Percentiles rank a stretch among this genome's conserved stretches.
Conservation (phyloP, 495 filamentous ascomycete species). For the Daldinia grandis region DNA sequence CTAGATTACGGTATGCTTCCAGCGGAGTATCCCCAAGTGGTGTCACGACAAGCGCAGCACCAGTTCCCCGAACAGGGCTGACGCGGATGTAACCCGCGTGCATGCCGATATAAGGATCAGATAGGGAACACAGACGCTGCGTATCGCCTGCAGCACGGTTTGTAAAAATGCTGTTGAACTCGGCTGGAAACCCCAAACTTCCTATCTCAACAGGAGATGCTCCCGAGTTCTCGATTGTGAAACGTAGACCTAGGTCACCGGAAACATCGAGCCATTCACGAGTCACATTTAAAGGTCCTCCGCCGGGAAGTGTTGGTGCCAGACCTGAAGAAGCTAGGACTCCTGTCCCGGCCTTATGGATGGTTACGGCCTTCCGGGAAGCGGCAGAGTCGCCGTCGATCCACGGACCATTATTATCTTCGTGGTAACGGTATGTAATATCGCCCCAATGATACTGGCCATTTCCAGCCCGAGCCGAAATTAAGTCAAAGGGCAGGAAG, state of each 20-base stretch:
- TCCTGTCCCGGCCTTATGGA: conserved; percentile 25
- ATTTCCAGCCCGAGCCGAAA: conserved; percentile 51
- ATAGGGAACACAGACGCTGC: conserved; percentile 52
- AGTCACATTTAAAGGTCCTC: conserved; percentile 49
- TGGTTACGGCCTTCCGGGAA: conserved; percentile 44
- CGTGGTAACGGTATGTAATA: conserved; percentile 58
- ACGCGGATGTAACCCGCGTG: conserved; percentile 61
- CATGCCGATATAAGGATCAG: conserved; percentile 62
- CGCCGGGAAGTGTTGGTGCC: conserved; percentile 42
- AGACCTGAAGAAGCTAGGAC: conserved; percentile 49
- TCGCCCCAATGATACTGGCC: conserved; percentile 63
- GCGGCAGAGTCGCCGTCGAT: conserved; percentile 50
- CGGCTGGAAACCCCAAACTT: conserved; percentile 60
- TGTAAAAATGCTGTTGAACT: conserved; percentile 67
- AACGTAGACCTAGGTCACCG: conserved; percentile 57
- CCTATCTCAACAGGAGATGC: conserved; percentile 55
- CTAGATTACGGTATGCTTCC: conserved; percentile 60
- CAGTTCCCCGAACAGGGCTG: conserved; percentile 54
- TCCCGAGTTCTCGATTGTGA: conserved; percentile 57
- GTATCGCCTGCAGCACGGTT: conserved; percentile 53
- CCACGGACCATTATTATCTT: conserved; percentile 45
- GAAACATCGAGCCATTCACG: conserved; percentile 54
- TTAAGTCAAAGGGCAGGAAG: conserved; percentile 58
- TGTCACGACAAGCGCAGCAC: conserved; percentile 57
- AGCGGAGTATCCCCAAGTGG: conserved; percentile 56